phyloP scores from a whole-genome alignment of 2,329 filamentous ascomycete genomes.

The Davidsoniella neocaledoniae region DNA sequence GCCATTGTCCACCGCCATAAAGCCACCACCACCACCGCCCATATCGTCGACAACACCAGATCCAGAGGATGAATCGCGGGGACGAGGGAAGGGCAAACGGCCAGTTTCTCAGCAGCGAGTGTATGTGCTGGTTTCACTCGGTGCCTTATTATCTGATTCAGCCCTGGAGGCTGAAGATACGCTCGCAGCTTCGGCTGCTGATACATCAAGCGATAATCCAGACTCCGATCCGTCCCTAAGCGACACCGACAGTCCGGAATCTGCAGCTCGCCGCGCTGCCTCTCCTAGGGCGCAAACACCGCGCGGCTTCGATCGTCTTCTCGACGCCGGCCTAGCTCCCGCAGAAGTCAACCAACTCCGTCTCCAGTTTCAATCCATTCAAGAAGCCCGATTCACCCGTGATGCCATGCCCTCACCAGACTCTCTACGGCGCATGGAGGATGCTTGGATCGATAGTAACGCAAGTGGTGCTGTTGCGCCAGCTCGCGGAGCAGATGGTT shows the following conservation, averaged over 20 bases:
- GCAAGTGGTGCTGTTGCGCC: slow-evolving; percentile 22
- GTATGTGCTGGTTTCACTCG: slow-evolving; percentile 6
- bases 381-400: slow-evolving; percentile 65
- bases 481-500: slow-evolving; percentile 15
- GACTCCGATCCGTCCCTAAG: no score
- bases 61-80: no score
- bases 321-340: slow-evolving; percentile 63
- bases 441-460: slow-evolving; percentile 74
- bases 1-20: slow-evolving; percentile 41
- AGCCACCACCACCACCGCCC: slow-evolving; percentile 20
- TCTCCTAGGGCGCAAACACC: slow-evolving; percentile 14
- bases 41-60: no score
- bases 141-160: neutral
- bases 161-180: neutral
- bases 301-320: slow-evolving; percentile 75
- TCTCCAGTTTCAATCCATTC: slow-evolving; percentile 75
- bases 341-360: slow-evolving; percentile 73
- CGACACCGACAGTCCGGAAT: no score
- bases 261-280: slow-evolving; percentile 15
- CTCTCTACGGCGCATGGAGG: slow-evolving; percentile 62
- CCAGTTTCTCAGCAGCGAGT: slow-evolving; percentile 1
- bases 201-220: no score
- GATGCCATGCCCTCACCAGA: slow-evolving; percentile 75
- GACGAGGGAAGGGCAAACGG: slow-evolving; percentile 19
- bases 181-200: no score